Evolutionary conservation across 352 stramenopile species (phyloP).

Genomic region (Pythium myriotylum): DNA sequence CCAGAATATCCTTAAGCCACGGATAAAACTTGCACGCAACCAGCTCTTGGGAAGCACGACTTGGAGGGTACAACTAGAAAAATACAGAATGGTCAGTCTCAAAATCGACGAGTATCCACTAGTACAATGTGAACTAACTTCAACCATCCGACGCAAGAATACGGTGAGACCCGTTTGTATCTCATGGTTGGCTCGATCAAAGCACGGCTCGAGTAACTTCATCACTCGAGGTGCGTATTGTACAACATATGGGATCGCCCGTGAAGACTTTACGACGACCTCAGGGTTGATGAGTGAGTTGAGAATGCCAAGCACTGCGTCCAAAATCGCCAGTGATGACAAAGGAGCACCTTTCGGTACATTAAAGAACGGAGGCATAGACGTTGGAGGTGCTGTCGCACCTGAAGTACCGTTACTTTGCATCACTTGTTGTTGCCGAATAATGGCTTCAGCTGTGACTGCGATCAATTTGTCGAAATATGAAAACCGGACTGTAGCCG

Average conservation of each 20-base stretch:
- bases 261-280: slow-evolving; percentile 73
- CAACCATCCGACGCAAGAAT: slow-evolving; percentile 73
- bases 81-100: slow-evolving; percentile 4
- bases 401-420: slow-evolving; percentile 3
- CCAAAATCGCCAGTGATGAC: slow-evolving; percentile 85
- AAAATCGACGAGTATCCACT: too few species aligned
- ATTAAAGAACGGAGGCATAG: slow-evolving; percentile 81
- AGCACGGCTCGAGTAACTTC: slow-evolving; percentile 89
- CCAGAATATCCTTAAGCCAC: slow-evolving; percentile 87
- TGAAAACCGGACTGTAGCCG: slow-evolving; percentile 84
- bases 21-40: slow-evolving; percentile 87
- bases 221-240: slow-evolving; percentile 89
- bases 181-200: slow-evolving; percentile 80
- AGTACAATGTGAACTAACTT: slow-evolving; percentile 41
- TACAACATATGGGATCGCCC: slow-evolving; percentile 79
- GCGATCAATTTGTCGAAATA: slow-evolving; percentile 93
- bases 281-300: slow-evolving; percentile 82
- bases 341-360: slow-evolving; percentile 83
- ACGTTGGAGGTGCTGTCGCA: slow-evolving; percentile 39
- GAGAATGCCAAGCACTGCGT: slow-evolving; percentile 85
- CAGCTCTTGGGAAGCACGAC: slow-evolving; percentile 64
- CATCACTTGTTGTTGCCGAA: slow-evolving; percentile 40
- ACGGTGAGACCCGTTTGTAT: slow-evolving; percentile 72
- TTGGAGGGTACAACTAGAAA: slow-evolving; percentile 77
- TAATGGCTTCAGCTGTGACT: slow-evolving; percentile 82